Conservation (phyloP, 352 stramenopile species). For the Globisporangium paroecandrum region DNA sequence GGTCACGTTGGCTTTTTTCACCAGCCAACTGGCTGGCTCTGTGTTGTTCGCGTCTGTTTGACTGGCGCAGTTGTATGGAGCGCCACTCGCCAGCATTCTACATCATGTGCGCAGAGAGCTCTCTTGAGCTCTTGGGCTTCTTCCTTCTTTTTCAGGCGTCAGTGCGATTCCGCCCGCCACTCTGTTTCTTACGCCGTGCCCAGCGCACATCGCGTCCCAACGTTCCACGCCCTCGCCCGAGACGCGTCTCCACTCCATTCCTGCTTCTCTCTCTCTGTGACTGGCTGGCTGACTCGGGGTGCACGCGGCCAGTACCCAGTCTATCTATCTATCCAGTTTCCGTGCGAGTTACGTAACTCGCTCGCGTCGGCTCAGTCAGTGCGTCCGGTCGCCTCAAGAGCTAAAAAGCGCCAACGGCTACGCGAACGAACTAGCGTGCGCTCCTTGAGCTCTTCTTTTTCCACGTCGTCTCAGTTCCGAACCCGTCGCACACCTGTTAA, state of each 20-base stretch:
- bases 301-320: not conserved
- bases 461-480: not conserved
- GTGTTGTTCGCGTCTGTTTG: not conserved
- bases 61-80: not conserved
- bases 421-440: not conserved
- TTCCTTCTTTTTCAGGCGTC: not conserved
- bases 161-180: not conserved
- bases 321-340: not conserved
- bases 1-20: not conserved
- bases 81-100: not conserved
- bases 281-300: not conserved
- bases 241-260: not conserved
- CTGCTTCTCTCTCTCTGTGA: not conserved
- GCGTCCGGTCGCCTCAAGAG: not conserved
- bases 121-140: not conserved
- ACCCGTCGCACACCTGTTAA: not conserved
- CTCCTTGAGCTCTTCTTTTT: not conserved
- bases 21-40: not conserved
- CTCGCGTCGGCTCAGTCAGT: not conserved
- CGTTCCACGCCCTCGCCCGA: not conserved
- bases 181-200: conserved; percentile 6
- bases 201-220: conserved; percentile 5
- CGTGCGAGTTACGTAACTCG: not conserved
- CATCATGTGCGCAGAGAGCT: not conserved
- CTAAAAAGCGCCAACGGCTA: not conserved